phyloP scores from a whole-genome alignment of 2,329 filamentous ascomycete genomes.

The Pseudogymnoascus sp. region DNA sequence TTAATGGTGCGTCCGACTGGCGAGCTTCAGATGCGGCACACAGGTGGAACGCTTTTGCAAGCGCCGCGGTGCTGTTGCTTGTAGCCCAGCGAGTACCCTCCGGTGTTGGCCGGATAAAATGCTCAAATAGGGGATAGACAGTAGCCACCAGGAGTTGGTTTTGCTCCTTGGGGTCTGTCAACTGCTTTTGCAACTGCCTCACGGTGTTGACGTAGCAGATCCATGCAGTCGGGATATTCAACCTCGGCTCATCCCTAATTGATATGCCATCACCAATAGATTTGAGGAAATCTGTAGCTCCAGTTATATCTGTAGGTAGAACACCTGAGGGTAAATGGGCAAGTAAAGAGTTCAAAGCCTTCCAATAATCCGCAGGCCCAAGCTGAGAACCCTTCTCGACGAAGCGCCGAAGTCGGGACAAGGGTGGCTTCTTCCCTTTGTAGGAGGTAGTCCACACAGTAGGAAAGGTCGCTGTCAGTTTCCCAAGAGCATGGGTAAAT shows the following conservation, averaged over 20 bases:
- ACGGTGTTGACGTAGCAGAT: conserved; percentile 61
- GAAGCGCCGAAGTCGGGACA: conserved; percentile 57
- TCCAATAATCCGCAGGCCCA: conserved; percentile 66
- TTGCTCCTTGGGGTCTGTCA: conserved; percentile 38
- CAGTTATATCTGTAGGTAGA: conserved; percentile 44
- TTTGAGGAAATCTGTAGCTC: conserved; percentile 52
- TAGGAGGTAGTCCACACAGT: conserved; percentile 63
- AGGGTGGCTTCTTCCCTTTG: conserved; percentile 43
- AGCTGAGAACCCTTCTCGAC: conserved; percentile 77
- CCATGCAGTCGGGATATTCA: conserved; percentile 63
- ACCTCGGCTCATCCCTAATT: conserved; percentile 63
- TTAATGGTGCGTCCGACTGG: conserved; percentile 36
- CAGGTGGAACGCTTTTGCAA: conserved; percentile 38
- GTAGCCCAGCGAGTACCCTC: conserved; percentile 18
- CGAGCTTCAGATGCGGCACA: conserved; percentile 37
- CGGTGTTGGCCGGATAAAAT: conserved; percentile 36
- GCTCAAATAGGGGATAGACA: conserved; percentile 45
- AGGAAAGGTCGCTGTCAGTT: conserved; percentile 55
- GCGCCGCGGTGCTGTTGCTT: conserved; percentile 12
- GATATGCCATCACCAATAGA: conserved; percentile 64
- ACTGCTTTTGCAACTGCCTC: conserved; percentile 41
- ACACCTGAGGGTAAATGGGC: conserved; percentile 43
- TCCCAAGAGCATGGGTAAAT: conserved; percentile 56
- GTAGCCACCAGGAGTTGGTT: conserved; percentile 38
- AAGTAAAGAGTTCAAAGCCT: conserved; percentile 54